Base-by-base conservation (phyloP, 2,329 filamentous ascomycete genomes). In the Colletotrichum tabaci region DNA sequence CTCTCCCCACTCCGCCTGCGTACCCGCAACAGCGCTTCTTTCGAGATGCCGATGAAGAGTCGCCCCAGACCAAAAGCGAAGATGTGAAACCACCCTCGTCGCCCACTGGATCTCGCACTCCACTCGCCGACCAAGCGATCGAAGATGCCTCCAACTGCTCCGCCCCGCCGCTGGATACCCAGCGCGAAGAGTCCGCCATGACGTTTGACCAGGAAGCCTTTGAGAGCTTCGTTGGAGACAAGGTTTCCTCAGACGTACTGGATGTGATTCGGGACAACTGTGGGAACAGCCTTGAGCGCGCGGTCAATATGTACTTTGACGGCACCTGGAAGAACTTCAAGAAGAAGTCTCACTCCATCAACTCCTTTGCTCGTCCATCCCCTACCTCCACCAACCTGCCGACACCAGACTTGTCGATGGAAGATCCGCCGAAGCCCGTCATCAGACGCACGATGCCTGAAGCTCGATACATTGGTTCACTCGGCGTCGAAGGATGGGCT, bases 401-500 rank as follows among this genome's bases (percentile, higher is more conserved):
- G 7, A 30, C 4, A 3, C 60, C 49, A 65, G 44, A 66, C n/a
- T 15, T 44, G 4, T 35, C 50, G 13, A 42, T 61, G 60, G 49
- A 56, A 49, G 72, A 69, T 5, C 21, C 35, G 2, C 57, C 56
- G 46, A 74, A 67, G 30, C 69, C 66, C 8, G 53, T 72, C 9
- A 63, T 75, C 50, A 69, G 74, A 46, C 75, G 73, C 30, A 76
- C 72, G 5, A 82, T 84, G 66, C 83, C 85, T 0, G 77, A 79
- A 3, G 80, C 78, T 44, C 83, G 96, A 77, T 99, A 98, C 77
- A 89, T 98, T 72, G 96, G 96, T 21, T 94, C 95, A 0, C 96
- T 98, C 81, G 96, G 96, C 10, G 95, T 94, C 5, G 94, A 93
- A 65, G 96, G 92, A 5, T 99, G 96, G 96, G 92, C 94, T 7